phyloP scores from a whole-genome alignment of 192 early-diverging fungal species.

The Lobosporangium transversale region DNA sequence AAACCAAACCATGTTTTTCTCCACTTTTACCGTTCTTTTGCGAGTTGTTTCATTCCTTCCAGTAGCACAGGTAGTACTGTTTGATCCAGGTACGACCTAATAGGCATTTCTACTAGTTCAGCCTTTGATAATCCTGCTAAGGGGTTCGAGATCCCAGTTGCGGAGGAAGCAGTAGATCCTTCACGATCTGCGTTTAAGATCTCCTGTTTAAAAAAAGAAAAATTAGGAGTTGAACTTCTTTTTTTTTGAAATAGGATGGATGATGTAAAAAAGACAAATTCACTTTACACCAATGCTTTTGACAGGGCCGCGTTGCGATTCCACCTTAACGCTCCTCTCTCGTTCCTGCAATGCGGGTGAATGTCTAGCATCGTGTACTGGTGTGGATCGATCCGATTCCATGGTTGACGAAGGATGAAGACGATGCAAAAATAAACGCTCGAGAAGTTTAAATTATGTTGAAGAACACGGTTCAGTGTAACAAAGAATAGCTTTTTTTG shows the following conservation, averaged over 20 bases:
- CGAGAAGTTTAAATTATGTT: no score
- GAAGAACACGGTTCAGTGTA: no score
- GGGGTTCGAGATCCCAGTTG: conserved; percentile 25
- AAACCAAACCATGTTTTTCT: not conserved
- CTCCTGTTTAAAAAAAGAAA: conserved; percentile 18
- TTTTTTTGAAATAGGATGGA: not conserved
- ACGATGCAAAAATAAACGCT: no score
- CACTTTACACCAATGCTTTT: conserved; percentile 38
- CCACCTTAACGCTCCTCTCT: conserved; percentile 35
- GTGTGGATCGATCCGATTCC: conserved; percentile 49
- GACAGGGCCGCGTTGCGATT: conserved; percentile 26
- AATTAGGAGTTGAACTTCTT: not conserved
- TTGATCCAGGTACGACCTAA: conserved; percentile 61
- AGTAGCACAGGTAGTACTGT: conserved; percentile 61
- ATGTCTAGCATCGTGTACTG: conserved; percentile 20
- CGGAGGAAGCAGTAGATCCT: conserved; percentile 34
- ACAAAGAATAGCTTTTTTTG: no score
- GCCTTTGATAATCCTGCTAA: conserved; percentile 35
- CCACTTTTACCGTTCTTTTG: conserved; percentile 56
- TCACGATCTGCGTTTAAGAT: conserved; percentile 42
- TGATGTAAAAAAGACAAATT: not conserved
- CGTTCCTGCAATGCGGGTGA: conserved; percentile 39
- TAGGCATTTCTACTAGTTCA: conserved; percentile 43
- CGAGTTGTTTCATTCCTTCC: conserved; percentile 62
- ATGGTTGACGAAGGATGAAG: conserved; percentile 6